These are phyloP conservation scores for Tulasnella sp. DNA, from an alignment of 768 basidiomycete genomes.

Conservation along the genomic window DNA sequence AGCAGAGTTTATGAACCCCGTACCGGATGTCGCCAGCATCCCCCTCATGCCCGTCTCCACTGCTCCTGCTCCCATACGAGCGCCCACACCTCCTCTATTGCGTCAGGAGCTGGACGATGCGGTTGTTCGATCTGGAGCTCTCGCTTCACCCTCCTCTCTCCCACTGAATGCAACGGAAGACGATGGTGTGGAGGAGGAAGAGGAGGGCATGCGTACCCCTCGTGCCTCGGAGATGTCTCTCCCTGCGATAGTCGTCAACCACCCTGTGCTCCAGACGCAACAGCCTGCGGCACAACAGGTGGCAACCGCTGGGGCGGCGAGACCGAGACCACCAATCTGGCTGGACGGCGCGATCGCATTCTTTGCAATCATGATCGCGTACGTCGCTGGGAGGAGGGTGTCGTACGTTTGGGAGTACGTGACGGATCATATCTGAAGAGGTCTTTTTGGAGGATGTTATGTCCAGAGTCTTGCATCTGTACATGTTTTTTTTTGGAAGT, in stretches of 20 bases:
- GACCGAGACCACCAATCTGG: slow-evolving; percentile 1
- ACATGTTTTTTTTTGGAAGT: too few species aligned
- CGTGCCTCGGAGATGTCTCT: not conserved
- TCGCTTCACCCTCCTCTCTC: not conserved
- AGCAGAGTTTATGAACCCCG: too few species aligned
- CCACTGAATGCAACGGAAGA: not conserved
- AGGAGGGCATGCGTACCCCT: not conserved
- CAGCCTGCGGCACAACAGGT: not conserved
- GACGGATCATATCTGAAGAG: not conserved
- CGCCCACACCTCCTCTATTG: too few species aligned
- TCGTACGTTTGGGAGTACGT: slow-evolving; percentile 2
- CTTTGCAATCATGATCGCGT: slow-evolving; percentile 3
- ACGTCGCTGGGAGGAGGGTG: slow-evolving; percentile 3
- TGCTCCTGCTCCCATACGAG: too few species aligned
- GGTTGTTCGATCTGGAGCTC: not conserved
- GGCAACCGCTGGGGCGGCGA: not conserved
- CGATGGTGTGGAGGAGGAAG: too few species aligned
- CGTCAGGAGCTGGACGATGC: too few species aligned
- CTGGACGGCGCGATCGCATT: slow-evolving; percentile 9
- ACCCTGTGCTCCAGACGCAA: not conserved
- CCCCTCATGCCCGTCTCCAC: too few species aligned
- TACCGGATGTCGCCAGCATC: too few species aligned
- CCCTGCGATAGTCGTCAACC: not conserved
- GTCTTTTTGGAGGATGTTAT: too few species aligned
- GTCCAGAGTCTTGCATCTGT: too few species aligned